Evolutionary conservation across 768 basidiomycete genomes (phyloP), one percentile per base, ranked within the genome.

Genomic region (Trametes gibbosa): DNA sequence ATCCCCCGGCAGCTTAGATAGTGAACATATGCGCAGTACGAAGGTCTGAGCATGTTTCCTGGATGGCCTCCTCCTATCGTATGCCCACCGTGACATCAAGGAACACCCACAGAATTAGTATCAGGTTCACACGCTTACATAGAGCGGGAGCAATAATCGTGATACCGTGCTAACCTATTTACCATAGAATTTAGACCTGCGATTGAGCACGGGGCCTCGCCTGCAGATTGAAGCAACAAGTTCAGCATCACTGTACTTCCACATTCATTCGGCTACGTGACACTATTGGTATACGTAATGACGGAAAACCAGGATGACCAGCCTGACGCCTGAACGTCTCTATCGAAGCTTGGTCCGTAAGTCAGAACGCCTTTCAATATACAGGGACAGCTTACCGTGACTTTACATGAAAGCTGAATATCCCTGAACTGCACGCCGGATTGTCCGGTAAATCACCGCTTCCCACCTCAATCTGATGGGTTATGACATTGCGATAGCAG

Each of bases 261-360:
- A 19, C 17, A 56, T 56, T 56, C 35, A 56, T 19, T 56, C 55
- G 47, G 46, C 37, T 49, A 56, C 19, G 29, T 16, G 37, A 37
- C n/a, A n/a, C n/a, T n/a, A n/a, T n/a, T n/a, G n/a, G 21, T 32
- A 57, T 51, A 58, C 50, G 57, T 53, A 58, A 48, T 37, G 39
- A 34, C 14, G 24, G 27, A 48, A 23, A 24, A 16, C 13, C 32
- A 50, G 16, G 42, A 52, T 32, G 10, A 29, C 29, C 21, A 34
- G 24, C 32, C 41, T 43, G n/a, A 34, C n/a, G 19, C 16, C 37
- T 43, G 19, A 23, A 40, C 16, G 19, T 23, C 16, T 47, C 29
- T 25, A 32, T 13, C 24, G 19, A 45, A 24, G 25, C 27, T 51
- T 35, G 16, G 2, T 6, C 12, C 19, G 17, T 42, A 21, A 42